These are phyloP conservation scores for Neofusicoccum kwambonambiense DNA, from an alignment of 2,329 filamentous ascomycete genomes.

Conservation along the genomic window DNA sequence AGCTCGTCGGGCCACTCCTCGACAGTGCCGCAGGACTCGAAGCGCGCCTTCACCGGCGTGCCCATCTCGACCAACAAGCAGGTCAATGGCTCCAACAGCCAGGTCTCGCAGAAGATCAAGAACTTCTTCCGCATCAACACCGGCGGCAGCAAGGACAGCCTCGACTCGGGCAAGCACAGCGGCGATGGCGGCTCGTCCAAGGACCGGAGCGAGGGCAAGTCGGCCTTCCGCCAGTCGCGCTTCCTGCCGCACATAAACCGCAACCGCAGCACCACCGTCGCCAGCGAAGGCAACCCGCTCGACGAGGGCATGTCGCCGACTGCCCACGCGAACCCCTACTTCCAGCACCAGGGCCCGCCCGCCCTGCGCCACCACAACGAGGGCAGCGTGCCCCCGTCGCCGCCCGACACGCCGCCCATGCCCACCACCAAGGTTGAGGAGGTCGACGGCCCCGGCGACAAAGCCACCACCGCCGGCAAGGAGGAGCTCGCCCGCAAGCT, in stretches of 20 bases:
- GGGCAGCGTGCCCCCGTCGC: slow-evolving; percentile 86
- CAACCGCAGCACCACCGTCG: slow-evolving; percentile 84
- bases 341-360: slow-evolving; percentile 91
- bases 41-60: slow-evolving; percentile 50
- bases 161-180: slow-evolving; percentile 36
- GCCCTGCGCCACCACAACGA: slow-evolving; percentile 93
- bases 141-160: slow-evolving; percentile 46
- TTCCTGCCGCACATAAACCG: slow-evolving; percentile 87
- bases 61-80: slow-evolving; percentile 47
- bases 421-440: slow-evolving; percentile 61
- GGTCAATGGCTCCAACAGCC: slow-evolving; percentile 49
- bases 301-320: slow-evolving; percentile 90
- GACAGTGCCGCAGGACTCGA: slow-evolving; percentile 36
- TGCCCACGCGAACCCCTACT: slow-evolving; percentile 94
- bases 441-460: slow-evolving; percentile 61
- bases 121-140: slow-evolving; percentile 69
- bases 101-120: slow-evolving; percentile 64
- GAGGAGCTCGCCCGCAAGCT: slow-evolving; percentile 92
- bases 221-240: slow-evolving; percentile 75
- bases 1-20: slow-evolving; percentile 37
- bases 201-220: slow-evolving; percentile 62
- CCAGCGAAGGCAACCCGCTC: slow-evolving; percentile 86
- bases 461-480: slow-evolving; percentile 76
- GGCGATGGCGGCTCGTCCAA: slow-evolving; percentile 44
- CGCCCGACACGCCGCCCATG: slow-evolving; percentile 81